These are phyloP conservation scores for Chlorociboria aeruginascens DNA, from an alignment of 495 filamentous ascomycete species.

Conservation along the genomic window DNA sequence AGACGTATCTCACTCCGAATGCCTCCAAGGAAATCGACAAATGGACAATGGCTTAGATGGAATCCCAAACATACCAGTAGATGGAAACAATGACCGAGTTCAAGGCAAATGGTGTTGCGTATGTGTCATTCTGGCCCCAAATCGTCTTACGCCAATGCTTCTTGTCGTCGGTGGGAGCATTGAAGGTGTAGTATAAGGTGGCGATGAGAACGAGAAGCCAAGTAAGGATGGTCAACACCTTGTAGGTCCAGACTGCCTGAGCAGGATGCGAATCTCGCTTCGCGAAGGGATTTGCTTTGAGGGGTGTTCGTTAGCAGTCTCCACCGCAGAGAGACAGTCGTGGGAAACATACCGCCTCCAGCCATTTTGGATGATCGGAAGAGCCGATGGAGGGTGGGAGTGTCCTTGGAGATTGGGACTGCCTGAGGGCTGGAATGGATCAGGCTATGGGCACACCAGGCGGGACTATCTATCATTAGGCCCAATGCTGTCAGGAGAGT, in stretches of 20 bases:
- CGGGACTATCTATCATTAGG: too few relatives aligned
- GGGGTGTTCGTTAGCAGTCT: neutral
- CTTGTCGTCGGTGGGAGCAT: conserved; percentile 46
- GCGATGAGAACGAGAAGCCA: conserved; percentile 60
- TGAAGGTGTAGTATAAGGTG: conserved; percentile 56
- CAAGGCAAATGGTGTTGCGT: conserved; percentile 63
- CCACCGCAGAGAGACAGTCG: neutral
- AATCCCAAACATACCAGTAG: conserved; percentile 50
- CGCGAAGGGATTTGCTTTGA: conserved; percentile 53
- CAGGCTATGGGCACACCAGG: too few relatives aligned
- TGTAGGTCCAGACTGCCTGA: conserved; percentile 41
- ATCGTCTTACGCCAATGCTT: conserved; percentile 34
- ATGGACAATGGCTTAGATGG: neutral
- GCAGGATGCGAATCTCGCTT: conserved; percentile 46
- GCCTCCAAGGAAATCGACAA: too few relatives aligned
- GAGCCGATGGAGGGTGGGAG: too few relatives aligned
- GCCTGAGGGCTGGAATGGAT: too few relatives aligned
- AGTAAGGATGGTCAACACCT: conserved; percentile 53
- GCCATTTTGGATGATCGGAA: too few relatives aligned
- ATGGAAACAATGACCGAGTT: conserved; percentile 57
- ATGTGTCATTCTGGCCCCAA: conserved; percentile 55
- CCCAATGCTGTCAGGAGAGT: too few relatives aligned
- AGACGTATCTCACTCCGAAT: too few relatives aligned
- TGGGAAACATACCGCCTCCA: neutral
- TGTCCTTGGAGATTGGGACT: too few relatives aligned